Percentiles rank a stretch among this genome's conserved stretches.
These are phyloP conservation scores for Phaeoacremonium minimum DNA, from an alignment of 2,329 filamentous ascomycete species.

Conservation along the genomic window DNA sequence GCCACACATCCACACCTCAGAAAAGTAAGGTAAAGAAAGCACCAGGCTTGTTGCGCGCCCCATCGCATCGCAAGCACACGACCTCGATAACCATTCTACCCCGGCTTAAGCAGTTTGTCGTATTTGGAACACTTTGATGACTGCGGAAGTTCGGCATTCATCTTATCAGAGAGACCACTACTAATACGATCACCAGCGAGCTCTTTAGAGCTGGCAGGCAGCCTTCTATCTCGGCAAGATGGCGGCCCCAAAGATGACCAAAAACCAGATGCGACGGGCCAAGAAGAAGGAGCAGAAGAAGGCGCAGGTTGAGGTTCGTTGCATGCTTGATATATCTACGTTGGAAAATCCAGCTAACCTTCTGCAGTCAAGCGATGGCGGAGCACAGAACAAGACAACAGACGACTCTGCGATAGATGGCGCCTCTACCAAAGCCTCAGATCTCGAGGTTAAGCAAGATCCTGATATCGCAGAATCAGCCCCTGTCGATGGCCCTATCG, in stretches of 20 bases:
- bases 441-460: conserved; percentile 39
- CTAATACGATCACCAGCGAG: background rate
- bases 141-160: too few species aligned
- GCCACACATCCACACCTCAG: too few species aligned
- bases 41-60: too few species aligned
- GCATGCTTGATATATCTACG: background rate
- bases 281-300: conserved; percentile 93
- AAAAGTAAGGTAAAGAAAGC: too few species aligned
- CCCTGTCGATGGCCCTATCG: conserved; percentile 39
- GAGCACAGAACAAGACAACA: conserved; percentile 25
- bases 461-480: conserved; percentile 26
- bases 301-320: conserved; percentile 48
- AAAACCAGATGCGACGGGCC: conserved; percentile 88
- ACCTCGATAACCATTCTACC: too few species aligned
- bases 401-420: too few species aligned
- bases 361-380: too few species aligned
- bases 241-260: conserved; percentile 72
- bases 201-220: too few species aligned
- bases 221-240: conserved; percentile 34
- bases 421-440: conserved; percentile 19
- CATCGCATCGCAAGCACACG: too few species aligned
- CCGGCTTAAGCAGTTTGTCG: too few species aligned
- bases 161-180: background rate
- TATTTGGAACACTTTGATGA: too few species aligned
- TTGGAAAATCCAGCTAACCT: conserved; percentile 6